phyloP scores from a whole-genome alignment of 306 rosid species.

The Vigna reflexopilosa region DNA sequence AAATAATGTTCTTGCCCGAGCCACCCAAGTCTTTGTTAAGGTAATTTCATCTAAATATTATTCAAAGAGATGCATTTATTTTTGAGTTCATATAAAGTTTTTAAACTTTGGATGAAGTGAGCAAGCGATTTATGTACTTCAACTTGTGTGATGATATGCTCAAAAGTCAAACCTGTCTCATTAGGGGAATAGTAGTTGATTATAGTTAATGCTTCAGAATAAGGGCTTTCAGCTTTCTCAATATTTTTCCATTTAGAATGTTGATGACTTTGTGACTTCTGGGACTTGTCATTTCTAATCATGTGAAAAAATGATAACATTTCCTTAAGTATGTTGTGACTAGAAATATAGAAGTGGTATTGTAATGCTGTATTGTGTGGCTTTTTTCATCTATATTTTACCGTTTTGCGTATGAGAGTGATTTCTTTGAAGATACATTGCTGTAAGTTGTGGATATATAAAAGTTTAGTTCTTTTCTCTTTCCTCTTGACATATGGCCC shows the following conservation, averaged over 20 bases:
- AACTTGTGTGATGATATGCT: constrained; percentile 8
- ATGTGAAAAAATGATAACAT: background rate
- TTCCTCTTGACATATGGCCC: background rate
- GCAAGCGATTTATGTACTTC: background rate
- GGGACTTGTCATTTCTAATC: background rate
- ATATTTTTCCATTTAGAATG: background rate
- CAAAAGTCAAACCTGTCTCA: background rate
- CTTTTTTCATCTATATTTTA: background rate
- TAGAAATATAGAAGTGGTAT: background rate
- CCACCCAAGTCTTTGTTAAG: constrained; percentile 98
- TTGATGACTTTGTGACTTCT: background rate
- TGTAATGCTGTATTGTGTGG: background rate
- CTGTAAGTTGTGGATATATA: background rate
- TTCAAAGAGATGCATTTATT: background rate
- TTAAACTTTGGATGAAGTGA: background rate
- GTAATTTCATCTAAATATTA: constrained; percentile 46
- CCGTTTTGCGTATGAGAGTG: background rate
- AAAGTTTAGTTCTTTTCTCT: background rate
- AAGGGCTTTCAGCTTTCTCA: background rate
- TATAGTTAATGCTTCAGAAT: background rate
- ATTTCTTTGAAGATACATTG: background rate
- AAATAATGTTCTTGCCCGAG: constrained; percentile 92
- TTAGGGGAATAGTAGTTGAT: background rate
- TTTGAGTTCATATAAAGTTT: background rate
- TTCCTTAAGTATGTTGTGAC: background rate